Conservation (phyloP, 805 yeast species). For the Ogataea methanolica region DNA sequence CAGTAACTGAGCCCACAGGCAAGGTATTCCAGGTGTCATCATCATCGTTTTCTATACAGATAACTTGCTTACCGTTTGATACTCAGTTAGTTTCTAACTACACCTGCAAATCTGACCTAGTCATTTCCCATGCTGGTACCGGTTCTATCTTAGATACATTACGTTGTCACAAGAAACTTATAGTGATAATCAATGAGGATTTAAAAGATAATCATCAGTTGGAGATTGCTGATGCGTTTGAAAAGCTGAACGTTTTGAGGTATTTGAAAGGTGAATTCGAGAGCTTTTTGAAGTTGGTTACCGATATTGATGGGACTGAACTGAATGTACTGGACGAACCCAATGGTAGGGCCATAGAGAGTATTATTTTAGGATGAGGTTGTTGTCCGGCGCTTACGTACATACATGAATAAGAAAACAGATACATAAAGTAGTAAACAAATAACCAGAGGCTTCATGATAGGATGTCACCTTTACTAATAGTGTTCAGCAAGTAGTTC, state of each 20-base stretch:
- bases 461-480: constrained; percentile 6
- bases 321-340: constrained; percentile 22
- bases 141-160: constrained; percentile 85
- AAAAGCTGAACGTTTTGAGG: constrained; percentile 26
- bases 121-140: constrained; percentile 87
- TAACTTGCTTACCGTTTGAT: constrained; percentile 47
- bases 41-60: constrained; percentile 11
- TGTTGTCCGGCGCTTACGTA: not conserved
- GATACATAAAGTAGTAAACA: not conserved
- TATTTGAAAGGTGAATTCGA: constrained; percentile 14
- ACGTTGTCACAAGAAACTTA: constrained; percentile 47
- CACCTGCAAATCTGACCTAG: constrained; percentile 47
- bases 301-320: constrained; percentile 5
- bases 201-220: constrained; percentile 87
- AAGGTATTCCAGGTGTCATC: too few relatives aligned
- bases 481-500: constrained; percentile 3
- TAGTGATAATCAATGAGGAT: constrained; percentile 65
- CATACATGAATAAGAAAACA: not conserved
- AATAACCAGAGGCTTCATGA: not conserved
- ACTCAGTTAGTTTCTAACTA: constrained; percentile 34
- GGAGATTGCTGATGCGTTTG: constrained; percentile 65
- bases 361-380: constrained; percentile 8
- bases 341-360: constrained; percentile 15
- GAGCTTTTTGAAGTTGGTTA: constrained; percentile 13
- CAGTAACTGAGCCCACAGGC: not conserved